Evolutionary conservation across 371 early-diverging fungal species (phyloP), one percentile per base, ranked within the genome.

Genomic region (Mortierella sp.): DNA sequence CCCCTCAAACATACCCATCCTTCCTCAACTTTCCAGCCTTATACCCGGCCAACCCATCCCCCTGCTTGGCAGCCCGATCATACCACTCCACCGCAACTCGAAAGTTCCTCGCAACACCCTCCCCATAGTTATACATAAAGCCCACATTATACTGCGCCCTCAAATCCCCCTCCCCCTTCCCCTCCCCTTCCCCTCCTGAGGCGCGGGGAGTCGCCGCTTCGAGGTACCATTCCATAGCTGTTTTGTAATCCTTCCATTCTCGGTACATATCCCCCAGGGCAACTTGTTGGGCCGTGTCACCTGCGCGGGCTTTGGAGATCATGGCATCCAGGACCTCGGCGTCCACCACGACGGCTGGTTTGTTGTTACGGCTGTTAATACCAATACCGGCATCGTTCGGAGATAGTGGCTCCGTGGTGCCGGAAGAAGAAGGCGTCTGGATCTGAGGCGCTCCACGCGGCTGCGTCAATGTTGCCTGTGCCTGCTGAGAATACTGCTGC

Each of bases 1-100:
- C 55, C 55, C 13, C 57, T 59, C 59, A 61, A 21, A 61, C 61
- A 61, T 14, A 61, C 61, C 61, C 61, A 61, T 61, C 37, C 37
- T 19, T 34, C 61, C 61, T 61, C 34, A 61, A 28, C 21, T 37
- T 61, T 10, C 19, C 19, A 16, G 19, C 61, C 37, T 61, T 61
- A 37, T 61, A 61, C 61, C 5, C 61, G 16, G 61, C 16, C 61
- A 61, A 37, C 61, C 61, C 61, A 61, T 61, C 61, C 37, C 37
- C 61, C 8, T 61, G 61, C 3, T 34, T 34, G 16, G 61, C 61
- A 34, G 61, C 61, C 37, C 31, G 31, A 34, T 61, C 37, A 61
- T 61, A 61, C 61, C 61, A 61, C 61, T 61, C 37, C 61, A 61
- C 31, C 4, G 34, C 37, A 2, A 19, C 19, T 34, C 61, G 14